Percentiles rank a stretch among this genome's conserved stretches.
These are phyloP conservation scores for Colletotrichum higginsianum DNA, from an alignment of 2,329 filamentous ascomycete genomes.

Conservation along the genomic window DNA sequence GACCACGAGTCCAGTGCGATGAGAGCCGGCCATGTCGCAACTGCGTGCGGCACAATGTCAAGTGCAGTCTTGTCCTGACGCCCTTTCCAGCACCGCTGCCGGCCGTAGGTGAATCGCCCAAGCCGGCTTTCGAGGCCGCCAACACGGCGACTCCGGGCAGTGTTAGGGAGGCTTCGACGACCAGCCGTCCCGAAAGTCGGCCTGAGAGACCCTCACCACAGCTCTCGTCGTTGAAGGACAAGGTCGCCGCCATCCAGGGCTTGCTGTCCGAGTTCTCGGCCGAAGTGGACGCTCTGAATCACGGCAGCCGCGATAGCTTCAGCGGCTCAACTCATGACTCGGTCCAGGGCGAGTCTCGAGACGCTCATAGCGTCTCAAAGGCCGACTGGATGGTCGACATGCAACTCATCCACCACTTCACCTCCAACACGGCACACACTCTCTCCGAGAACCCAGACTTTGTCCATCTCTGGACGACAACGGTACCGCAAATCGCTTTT, in stretches of 20 bases:
- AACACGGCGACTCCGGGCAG: constrained; percentile 32
- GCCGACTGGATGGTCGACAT: constrained; percentile 34
- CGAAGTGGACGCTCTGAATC: constrained; percentile 32
- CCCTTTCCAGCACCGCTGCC: constrained; percentile 24
- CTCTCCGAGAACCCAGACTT: constrained; percentile 37
- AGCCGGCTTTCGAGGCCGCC: constrained; percentile 17
- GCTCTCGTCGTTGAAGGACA: constrained; percentile 29
- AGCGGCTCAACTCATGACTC: neutral
- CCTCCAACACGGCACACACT: constrained; percentile 29
- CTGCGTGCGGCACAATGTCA: constrained; percentile 38
- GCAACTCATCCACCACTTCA: constrained; percentile 36
- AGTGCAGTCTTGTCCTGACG: constrained; percentile 35
- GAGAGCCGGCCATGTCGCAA: constrained; percentile 38
- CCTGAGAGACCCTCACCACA: constrained; percentile 23
- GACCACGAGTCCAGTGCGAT: constrained; percentile 31
- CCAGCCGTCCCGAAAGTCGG: constrained; percentile 24
- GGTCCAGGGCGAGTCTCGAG: constrained; percentile 10
- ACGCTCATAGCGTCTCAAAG: constrained; percentile 2
- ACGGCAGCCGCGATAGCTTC: neutral
- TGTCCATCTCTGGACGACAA: constrained; percentile 35
- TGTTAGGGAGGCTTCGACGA: constrained; percentile 22
- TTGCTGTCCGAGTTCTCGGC: constrained; percentile 30
- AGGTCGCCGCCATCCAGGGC: constrained; percentile 34
- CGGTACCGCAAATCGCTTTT: constrained; percentile 32
- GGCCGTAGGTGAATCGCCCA: constrained; percentile 33